Conservation (phyloP, 257 asterid species). For the Datura wrightii region DNA sequence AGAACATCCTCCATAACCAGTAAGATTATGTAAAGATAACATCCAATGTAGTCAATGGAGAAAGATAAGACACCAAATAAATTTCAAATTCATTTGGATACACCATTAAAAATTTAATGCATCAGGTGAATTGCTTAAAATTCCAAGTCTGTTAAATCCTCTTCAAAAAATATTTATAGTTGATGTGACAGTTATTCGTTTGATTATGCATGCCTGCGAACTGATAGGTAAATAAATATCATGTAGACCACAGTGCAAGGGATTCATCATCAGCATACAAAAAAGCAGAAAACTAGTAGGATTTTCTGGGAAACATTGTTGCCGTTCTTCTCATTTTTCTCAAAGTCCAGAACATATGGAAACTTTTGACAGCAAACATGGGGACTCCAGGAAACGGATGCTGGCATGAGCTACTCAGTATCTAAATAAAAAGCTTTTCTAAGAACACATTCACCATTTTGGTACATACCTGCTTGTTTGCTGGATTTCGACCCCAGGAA, state of each 20-base stretch:
- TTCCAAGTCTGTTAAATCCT: neutral
- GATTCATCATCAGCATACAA: neutral
- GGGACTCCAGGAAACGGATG: neutral
- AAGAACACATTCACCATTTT: neutral
- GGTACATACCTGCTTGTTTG: constrained; percentile 35
- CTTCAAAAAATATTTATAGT: neutral
- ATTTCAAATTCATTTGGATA: neutral
- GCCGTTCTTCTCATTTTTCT: neutral
- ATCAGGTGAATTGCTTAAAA: neutral
- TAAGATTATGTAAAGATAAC: neutral
- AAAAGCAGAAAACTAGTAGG: constrained; percentile 9
- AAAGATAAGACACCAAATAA: constrained; percentile 2
- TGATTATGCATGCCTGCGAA: neutral
- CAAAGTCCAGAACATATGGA: neutral
- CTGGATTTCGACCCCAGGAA: constrained; percentile 38
- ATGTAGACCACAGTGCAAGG: neutral
- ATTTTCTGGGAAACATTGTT: neutral
- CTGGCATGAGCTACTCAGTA: neutral
- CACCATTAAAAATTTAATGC: neutral
- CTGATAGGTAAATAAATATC: neutral
- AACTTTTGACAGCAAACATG: neutral
- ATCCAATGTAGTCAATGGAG: neutral
- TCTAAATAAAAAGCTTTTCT: neutral
- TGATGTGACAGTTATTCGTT: neutral
- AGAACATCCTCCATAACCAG: constrained; percentile 21